A percentile compares a stretch with the other conserved stretches of the same genome.
These are phyloP conservation scores for Lupinus albus DNA, from an alignment of 306 rosid genomes.

Conservation along the genomic window DNA sequence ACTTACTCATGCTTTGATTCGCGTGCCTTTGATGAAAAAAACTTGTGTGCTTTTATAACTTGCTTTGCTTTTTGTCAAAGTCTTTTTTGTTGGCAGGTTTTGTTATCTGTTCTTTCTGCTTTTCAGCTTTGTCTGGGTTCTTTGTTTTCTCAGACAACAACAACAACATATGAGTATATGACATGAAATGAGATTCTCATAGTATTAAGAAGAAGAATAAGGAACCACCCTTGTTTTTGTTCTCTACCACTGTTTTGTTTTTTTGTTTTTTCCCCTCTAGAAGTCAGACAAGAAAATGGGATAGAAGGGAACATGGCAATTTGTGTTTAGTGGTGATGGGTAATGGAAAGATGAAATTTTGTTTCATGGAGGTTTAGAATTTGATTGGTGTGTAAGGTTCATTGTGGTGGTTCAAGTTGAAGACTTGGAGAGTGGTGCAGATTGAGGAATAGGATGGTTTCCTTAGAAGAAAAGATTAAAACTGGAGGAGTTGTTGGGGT, in stretches of 20 bases:
- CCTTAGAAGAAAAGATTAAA: slow-evolving; percentile 70
- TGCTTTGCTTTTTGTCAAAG: slow-evolving; percentile 42
- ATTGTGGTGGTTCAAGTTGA: slow-evolving; percentile 35
- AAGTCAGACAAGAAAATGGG: slow-evolving; percentile 18
- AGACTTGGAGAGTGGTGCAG: slow-evolving; percentile 28
- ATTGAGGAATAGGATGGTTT: slow-evolving; percentile 52
- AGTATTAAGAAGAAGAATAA: background rate
- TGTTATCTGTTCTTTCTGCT: slow-evolving; percentile 60
- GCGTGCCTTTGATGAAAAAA: slow-evolving; percentile 80
- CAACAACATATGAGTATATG: background rate
- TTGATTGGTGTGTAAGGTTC: slow-evolving; percentile 28
- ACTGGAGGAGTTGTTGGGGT: slow-evolving; percentile 48
- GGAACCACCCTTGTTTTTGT: slow-evolving; percentile 18
- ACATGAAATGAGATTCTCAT: slow-evolving; percentile 40
- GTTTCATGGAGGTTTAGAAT: slow-evolving; percentile 40
- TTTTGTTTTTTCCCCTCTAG: background rate
- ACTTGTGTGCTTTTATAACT: slow-evolving; percentile 48
- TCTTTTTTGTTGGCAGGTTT: slow-evolving; percentile 62
- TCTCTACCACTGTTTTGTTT: background rate
- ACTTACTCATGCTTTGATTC: slow-evolving; percentile 62
- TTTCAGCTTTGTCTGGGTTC: slow-evolving; percentile 52
- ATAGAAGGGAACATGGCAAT: background rate
- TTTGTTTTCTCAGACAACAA: slow-evolving; percentile 40
- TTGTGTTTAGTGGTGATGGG: background rate
- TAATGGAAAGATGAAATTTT: background rate